Percentiles rank a stretch among this genome's conserved stretches.
phyloP scores from a whole-genome alignment of 108 stramenopile genomes.

The Pseudonitzschia multistriata region DNA sequence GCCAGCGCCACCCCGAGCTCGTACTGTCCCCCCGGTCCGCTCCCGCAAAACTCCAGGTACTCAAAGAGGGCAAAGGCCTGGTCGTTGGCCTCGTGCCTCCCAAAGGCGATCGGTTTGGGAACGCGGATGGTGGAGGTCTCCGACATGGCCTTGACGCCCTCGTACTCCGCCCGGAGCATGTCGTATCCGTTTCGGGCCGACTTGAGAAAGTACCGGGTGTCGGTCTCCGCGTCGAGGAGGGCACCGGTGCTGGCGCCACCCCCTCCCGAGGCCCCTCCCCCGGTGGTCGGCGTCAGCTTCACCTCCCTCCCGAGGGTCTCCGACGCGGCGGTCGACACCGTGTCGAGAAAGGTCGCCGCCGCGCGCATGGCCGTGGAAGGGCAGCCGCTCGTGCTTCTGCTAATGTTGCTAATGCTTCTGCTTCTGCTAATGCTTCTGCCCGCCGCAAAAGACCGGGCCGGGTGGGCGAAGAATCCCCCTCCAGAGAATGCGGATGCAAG shows the following conservation, averaged over 20 bases:
- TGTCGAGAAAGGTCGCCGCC: conserved; percentile 27
- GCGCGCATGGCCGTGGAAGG: background rate
- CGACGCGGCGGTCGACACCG: conserved; percentile 51
- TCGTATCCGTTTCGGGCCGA: conserved; percentile 39
- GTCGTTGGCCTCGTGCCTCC: conserved; percentile 27
- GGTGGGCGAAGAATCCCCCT: background rate
- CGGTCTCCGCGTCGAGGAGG: conserved; percentile 36
- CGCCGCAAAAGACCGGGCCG: conserved; percentile 3
- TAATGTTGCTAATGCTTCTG: too few relatives aligned
- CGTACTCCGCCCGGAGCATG: conserved; percentile 79
- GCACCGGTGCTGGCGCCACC: conserved; percentile 51
- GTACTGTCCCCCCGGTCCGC: conserved; percentile 37
- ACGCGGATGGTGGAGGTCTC: conserved; percentile 66
- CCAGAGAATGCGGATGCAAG: background rate
- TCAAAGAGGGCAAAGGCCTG: conserved; percentile 72
- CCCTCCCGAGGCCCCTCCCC: conserved; percentile 54
- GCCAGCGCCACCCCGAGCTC: conserved; percentile 71
- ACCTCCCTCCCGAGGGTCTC: conserved; percentile 38
- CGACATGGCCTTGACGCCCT: conserved; percentile 70
- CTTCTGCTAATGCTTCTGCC: too few relatives aligned
- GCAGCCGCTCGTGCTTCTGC: background rate
- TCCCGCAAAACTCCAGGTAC: conserved; percentile 70
- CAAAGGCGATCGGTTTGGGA: conserved; percentile 70
- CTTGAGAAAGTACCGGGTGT: conserved; percentile 68
- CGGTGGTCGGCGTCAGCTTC: conserved; percentile 30